Base-by-base conservation (phyloP, 164 flowering plant species). In the Euptelea pleiosperma region DNA sequence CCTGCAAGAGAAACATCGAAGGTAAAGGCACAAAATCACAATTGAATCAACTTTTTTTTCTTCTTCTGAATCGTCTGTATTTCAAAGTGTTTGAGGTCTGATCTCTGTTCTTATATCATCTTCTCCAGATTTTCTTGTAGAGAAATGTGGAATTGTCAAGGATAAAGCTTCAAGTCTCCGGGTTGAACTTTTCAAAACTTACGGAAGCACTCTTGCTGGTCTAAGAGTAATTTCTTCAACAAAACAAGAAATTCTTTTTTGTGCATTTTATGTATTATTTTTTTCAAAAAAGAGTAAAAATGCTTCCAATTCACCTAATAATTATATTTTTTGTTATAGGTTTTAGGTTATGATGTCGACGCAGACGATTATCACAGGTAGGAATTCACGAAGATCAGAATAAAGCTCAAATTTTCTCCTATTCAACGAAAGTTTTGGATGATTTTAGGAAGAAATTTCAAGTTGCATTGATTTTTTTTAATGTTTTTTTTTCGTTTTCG, bases 141-240 rank as follows among this genome's bases (percentile, higher is more conserved):
- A 85, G 70, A 84, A 73, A 79, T 84, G 76, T 46, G 91, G 96
- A 60, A 81, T 82, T 33, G 15, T 78, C 0, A 70, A 59, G 29
- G 70, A 55, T 18, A 65, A 82, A 68, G 96, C 98, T 16, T 72
- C 84, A 2, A 61, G 36, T 51, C 74, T 82, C 6, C 78, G 95
- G 0, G 74, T 73, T 29, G 86, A 89, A 60, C 88, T 92, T 25
- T 89, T 92, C 77, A 82, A 66, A 62, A 73, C 77, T 8, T 82
- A 89, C 58, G 98, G 98, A 56, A 89, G 98, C 76, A 60, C 96
- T 25, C 82, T 92, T n/a, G 98, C 96, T 24, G 98, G 98, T 28
- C 66, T 92, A 16, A 78, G 98, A 57, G 98, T 91, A 82, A 72
- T 51, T 62, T 28, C 28, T 37, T 37, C 8, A 54, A 28, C 24